Percentiles rank a stretch among this genome's conserved stretches.
Evolutionary conservation across 306 rosid genomes (phyloP).

Genomic region (Inga leiocalycina): DNA sequence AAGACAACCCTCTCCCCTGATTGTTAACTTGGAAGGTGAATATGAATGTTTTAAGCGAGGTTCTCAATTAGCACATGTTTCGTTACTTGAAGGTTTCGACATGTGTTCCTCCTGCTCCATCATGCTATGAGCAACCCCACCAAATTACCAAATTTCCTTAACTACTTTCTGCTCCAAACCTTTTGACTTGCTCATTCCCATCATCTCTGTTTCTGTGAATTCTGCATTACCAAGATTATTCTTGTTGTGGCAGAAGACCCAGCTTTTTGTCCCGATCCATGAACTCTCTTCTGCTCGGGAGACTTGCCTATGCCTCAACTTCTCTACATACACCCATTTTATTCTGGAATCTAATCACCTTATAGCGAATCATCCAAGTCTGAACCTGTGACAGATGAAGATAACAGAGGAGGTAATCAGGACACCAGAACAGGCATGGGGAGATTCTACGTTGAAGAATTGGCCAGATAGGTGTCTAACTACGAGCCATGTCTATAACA

Average conservation of each 20-base stretch:
- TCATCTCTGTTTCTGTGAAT: not conserved
- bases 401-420: conserved; percentile 71
- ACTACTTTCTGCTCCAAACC: not conserved
- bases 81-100: not conserved
- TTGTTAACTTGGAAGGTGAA: not conserved
- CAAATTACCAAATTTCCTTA: no score
- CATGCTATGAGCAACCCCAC: not conserved
- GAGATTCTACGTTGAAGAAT: conserved; percentile 27
- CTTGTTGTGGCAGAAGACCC: not conserved
- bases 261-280: no score
- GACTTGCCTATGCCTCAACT: no score
- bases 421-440: conserved; percentile 48
- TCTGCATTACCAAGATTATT: not conserved
- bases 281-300: no score
- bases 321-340: no score
- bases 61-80: not conserved
- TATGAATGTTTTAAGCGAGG: not conserved
- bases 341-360: no score
- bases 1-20: no score
- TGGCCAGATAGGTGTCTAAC: conserved; percentile 18
- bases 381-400: conserved; percentile 5
- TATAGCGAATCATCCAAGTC: no score
- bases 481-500: conserved; percentile 51
- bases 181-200: not conserved
- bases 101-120: not conserved